phyloP scores from a whole-genome alignment of 768 basidiomycete genomes.

The Panaeolus cyanescens region DNA sequence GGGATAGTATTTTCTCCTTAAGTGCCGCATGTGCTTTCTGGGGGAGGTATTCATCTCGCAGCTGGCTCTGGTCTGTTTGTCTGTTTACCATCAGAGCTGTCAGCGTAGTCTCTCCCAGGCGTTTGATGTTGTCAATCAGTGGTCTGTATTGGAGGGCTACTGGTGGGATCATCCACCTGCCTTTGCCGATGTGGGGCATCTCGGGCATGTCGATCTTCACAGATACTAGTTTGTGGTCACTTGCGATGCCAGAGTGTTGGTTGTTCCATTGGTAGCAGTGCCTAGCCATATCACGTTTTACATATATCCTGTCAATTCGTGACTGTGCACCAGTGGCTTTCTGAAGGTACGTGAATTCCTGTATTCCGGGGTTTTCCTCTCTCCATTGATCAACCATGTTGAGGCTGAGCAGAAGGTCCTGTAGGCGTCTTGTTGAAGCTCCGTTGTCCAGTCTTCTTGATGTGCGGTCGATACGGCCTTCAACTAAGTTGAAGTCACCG shows the following conservation, averaged over 20 bases:
- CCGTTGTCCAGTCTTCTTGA: slow-evolving; percentile 23
- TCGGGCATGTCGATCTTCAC: slow-evolving; percentile 14
- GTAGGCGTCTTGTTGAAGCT: slow-evolving; percentile 10
- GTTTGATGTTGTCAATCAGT: not conserved
- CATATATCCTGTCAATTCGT: slow-evolving; percentile 37
- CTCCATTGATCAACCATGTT: slow-evolving; percentile 33
- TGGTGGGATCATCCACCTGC: slow-evolving; percentile 26
- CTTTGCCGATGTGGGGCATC: slow-evolving; percentile 26
- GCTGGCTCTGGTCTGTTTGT: slow-evolving; percentile 3
- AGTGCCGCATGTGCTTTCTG: slow-evolving; percentile 7
- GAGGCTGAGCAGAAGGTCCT: slow-evolving; percentile 16
- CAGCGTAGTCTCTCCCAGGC: not conserved
- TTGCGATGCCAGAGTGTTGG: slow-evolving; percentile 13
- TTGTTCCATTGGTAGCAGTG: slow-evolving; percentile 24
- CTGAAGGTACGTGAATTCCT: slow-evolving; percentile 28
- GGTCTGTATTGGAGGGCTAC: slow-evolving; percentile 20
- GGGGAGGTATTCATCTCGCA: no score
- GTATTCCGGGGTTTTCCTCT: slow-evolving; percentile 14
- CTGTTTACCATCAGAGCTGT: not conserved
- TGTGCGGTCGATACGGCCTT: slow-evolving; percentile 35
- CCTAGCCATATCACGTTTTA: slow-evolving; percentile 9
- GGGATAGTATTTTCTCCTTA: not conserved
- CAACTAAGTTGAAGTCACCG: slow-evolving; percentile 44
- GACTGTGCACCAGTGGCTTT: slow-evolving; percentile 17
- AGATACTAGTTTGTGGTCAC: slow-evolving; percentile 29